Conservation (phyloP, 108 stramenopile species). For the Nitzschia sp. region DNA sequence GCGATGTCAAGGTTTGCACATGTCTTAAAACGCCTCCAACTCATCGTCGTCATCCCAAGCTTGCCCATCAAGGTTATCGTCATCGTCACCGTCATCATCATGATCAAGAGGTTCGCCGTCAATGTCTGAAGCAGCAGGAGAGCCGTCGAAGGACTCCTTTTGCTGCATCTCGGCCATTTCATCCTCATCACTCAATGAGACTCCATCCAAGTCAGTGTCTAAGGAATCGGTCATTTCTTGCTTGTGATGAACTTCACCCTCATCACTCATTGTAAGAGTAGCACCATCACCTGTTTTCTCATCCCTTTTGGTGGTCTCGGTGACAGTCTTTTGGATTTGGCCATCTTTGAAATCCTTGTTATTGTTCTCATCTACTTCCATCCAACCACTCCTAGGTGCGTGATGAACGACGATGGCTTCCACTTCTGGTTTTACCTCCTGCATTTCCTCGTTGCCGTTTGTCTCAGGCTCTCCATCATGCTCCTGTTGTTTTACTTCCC, state of each 20-base stretch:
- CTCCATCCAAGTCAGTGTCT: conserved; percentile 25
- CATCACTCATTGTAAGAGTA: no score
- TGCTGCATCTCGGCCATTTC: not conserved
- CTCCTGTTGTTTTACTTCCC: conserved; percentile 31
- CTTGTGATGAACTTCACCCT: no score
- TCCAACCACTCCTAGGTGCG: conserved; percentile 37
- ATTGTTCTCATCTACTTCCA: conserved; percentile 23
- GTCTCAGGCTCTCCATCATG: not conserved
- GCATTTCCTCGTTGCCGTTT: not conserved
- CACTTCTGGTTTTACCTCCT: conserved; percentile 4
- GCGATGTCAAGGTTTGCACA: no score
- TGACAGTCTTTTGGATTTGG: not conserved
- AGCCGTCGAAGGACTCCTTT: conserved; percentile 5
- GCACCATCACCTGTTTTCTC: conserved; percentile 3
- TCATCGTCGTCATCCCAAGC: conserved; percentile 21
- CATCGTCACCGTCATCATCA: conserved; percentile 20
- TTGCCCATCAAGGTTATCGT: conserved; percentile 32
- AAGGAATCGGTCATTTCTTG: not conserved
- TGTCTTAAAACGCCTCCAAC: no score
- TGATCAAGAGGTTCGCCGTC: conserved; percentile 41
- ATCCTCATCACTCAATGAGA: conserved; percentile 5
- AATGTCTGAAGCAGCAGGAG: conserved; percentile 23
- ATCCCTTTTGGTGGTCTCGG: not conserved
- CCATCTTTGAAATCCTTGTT: not conserved
- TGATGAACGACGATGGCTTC: conserved; percentile 17